Evolutionary conservation across 805 yeast species (phyloP), one percentile per base, ranked within the genome.

Genomic region (Cyberlindnera misumaiensis): DNA sequence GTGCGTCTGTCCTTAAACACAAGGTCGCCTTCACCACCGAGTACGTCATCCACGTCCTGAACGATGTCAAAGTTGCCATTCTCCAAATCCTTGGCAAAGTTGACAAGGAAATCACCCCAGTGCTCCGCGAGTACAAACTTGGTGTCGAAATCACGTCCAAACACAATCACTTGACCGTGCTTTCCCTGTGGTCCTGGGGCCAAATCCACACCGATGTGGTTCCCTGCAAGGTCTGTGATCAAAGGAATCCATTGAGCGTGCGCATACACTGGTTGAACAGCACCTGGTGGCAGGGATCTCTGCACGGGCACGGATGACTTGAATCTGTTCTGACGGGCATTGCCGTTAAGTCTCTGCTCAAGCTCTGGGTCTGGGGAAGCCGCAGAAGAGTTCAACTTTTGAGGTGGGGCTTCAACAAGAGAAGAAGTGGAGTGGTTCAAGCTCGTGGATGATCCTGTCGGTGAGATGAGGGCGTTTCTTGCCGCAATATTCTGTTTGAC

Each of bases 91-190:
- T 87, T 86, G 20, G 89, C 95, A 57, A 88, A 80, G 36, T 73
- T 72, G 39, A 88, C 66, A 38, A 90, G 63, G 59, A 93, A 93
- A 52, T 84, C 93, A 13, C 95, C 95, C 81, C 95, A 90, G 40
- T 82, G 83, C 36, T 77, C 75, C 14, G 97, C 94, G 39, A 93
- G 68, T 28, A 84, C 89, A 60, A 75, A 87, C 58, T 90, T 90
- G 28, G 83, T 77, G 64, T 90, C 97, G 56, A 80, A 90, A 48
- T 90, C 97, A 55, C 97, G 79, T 29, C 98, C 98, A 60, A 85
- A 90, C 39, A 89, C 56, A 45, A 90, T 90, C 14, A 93, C 82
- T 64, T 90, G 98, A 28, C 97, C 98, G 74, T 83, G 78, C 41
- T 67, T 70, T 32, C 96, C 96, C 20, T 64, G 63, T 9, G 80